Evolutionary conservation across 2,329 filamentous ascomycete genomes (phyloP), one percentile per base, ranked within the genome.

Genomic region (Gaeumannomyces sp.): DNA sequence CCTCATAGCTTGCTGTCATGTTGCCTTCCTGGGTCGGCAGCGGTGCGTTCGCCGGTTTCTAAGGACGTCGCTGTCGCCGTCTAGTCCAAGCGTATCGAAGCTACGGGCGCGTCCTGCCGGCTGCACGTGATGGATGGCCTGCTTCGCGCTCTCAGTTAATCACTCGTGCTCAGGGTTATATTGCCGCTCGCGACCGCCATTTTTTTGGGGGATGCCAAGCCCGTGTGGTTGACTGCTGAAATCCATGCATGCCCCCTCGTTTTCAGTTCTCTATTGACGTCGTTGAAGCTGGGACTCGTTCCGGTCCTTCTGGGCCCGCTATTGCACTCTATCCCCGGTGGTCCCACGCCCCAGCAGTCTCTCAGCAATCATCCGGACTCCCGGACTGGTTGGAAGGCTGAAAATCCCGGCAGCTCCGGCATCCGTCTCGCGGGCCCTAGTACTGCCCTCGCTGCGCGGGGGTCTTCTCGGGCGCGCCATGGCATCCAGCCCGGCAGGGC

Each of bases 1-100:
- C 67, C 14, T 72, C 72, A 59, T 71, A 69, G 25, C 70, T 68
- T 14, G 74, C 68, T 77, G 79, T 79, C 59, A 60, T 64, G 4
- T 11, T 29, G 28, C 19, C 13, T 22, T 45, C n/a, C 38, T 45
- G 38, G 13, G 2, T 16, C 6, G 16, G 38, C 38, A 45, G 38
- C 19, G 38, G 16, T 6, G 19, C 19, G n/a, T 53, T 10, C 25
- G 19, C 22, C 8, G 10, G n/a, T 38, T 38, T 38, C 33, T 13
- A 2, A 25, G 4, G 22, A 10, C 45, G 45, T 25, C 45, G 22
- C n/a, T 53, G 45, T 53, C n/a, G 45, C 45, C 22, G 45, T 53
- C 22, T 53, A 3, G n/a, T 25, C 45, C 22, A 53, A 53, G 45
- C 22, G 45, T 11, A 19, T 7, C 22, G 7, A 10, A 25, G 45